Percentiles rank a stretch among this genome's conserved stretches.
Evolutionary conservation across 2,329 filamentous ascomycete species (phyloP).

Genomic region (Colletotrichum musicola): DNA sequence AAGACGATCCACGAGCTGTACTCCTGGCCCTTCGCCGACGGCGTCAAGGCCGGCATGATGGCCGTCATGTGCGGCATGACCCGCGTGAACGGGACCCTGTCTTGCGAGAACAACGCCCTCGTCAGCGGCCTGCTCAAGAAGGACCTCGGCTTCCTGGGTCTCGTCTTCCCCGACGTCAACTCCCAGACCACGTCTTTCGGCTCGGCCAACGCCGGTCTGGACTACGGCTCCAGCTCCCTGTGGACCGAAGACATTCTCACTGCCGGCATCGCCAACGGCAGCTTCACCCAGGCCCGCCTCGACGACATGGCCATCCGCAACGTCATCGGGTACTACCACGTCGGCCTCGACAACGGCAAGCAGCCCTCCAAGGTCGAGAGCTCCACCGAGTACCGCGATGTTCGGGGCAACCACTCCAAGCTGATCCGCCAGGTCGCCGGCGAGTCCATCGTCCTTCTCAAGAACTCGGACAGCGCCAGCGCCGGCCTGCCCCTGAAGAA

Average conservation of each 20-base stretch:
- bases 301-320: slow-evolving; percentile 73
- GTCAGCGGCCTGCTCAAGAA: slow-evolving; percentile 16
- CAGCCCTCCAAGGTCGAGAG: slow-evolving; percentile 71
- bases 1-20: slow-evolving; percentile 49
- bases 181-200: slow-evolving; percentile 66
- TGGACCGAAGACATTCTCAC: slow-evolving; percentile 61
- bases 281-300: slow-evolving; percentile 65
- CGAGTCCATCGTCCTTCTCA: slow-evolving; percentile 76
- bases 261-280: slow-evolving; percentile 66
- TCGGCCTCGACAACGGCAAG: slow-evolving; percentile 64
- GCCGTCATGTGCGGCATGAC: slow-evolving; percentile 68
- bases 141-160: slow-evolving; percentile 23
- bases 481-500: slow-evolving; percentile 70
- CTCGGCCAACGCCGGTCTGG: slow-evolving; percentile 62
- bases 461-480: slow-evolving; percentile 70
- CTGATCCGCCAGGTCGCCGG: slow-evolving; percentile 46
- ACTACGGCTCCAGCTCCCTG: slow-evolving; percentile 66
- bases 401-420: slow-evolving; percentile 33
- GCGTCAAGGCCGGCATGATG: slow-evolving; percentile 69
- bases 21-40: slow-evolving; percentile 53
- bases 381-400: slow-evolving; percentile 55
- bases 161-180: slow-evolving; percentile 51
- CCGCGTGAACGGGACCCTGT: slow-evolving; percentile 59
- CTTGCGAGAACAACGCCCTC: slow-evolving; percentile 13
- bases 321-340: slow-evolving; percentile 64